phyloP scores from a whole-genome alignment of 164 flowering plant genomes.

The Piper betle region DNA sequence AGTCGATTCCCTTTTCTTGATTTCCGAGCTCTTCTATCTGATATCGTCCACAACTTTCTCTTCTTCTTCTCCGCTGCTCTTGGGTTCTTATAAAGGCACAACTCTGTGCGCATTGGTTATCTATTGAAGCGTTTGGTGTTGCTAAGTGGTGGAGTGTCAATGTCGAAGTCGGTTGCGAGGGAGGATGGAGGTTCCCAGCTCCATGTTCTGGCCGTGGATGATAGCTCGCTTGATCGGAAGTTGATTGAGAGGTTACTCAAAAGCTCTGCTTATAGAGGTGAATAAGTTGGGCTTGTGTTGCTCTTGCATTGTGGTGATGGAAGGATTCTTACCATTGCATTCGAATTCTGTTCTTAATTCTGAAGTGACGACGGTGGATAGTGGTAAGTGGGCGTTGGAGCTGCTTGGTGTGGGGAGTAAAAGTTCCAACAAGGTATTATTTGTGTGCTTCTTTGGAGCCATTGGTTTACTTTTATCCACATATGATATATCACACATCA shows the following conservation, averaged over 20 bases:
- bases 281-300: background rate
- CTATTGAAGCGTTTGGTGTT: too few species aligned
- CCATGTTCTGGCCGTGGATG: constrained; percentile 19
- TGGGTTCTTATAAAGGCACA: background rate
- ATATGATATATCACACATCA: too few species aligned
- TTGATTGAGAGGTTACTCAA: constrained; percentile 14
- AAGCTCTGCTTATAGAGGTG: constrained; percentile 19
- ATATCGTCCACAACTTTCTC: background rate
- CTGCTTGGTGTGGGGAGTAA: constrained; percentile 13
- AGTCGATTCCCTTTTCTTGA: background rate
- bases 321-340: background rate
- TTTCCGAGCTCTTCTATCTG: constrained; percentile 3
- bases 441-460: background rate
- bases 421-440: constrained; percentile 5
- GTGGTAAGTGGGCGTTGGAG: constrained; percentile 17
- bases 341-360: background rate
- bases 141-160: background rate
- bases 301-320: background rate
- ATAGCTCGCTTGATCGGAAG: constrained; percentile 14
- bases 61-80: background rate
- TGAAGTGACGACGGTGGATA: constrained; percentile 20
- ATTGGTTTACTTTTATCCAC: background rate
- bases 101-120: too few species aligned
- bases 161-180: background rate
- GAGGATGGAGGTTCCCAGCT: constrained; percentile 4